Evolutionary conservation across 2,329 filamentous ascomycete species (phyloP), one percentile per base, ranked within the genome.

Genomic region (Reticulascus tulasneorum): DNA sequence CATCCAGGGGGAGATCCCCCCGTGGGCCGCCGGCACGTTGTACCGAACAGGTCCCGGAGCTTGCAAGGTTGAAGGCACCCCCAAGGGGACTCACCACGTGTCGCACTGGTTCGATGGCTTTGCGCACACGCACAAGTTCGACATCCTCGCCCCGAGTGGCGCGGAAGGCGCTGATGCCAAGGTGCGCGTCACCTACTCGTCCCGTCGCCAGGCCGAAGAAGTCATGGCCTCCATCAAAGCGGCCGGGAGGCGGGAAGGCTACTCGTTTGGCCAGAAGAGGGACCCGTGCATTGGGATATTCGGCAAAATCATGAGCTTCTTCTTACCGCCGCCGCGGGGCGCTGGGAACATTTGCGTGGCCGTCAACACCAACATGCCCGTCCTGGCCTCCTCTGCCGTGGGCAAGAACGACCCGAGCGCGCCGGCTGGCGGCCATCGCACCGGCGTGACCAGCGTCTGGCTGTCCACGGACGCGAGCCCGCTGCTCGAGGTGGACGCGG

Each of bases 41-140:
- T 91, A 82, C 56, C 75, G 86, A 17, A 89, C 83, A 0, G 86
- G 87, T 0, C 84, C 85, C 0, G 84, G 85, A 1, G 70, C 75
- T 19, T 77, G 74, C 54, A 72, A 73, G 23, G 61, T 88, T 4
- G 67, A 79, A n/a, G 55, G 63, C 27, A 79, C 77, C 1, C 59
- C 74, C 3, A 67, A 68, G 4, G 77, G 79, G n/a, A 75, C 69
- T 0, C 80, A 81, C 50, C 65, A 69, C 21, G 67, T 82, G 10
- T 75, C 71, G 2, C 86, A 93, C 56, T 93, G 86, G 86, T 93
- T 93, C 47, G 87, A 93, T 53, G 84, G 84, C 6, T 79, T 88
- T 40, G 74, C 78, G 4, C 76, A 85, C 37, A 69, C 78, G 1
- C 84, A 91, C 60, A 78, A 76, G 19, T 91, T 91, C 53, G 72